Base-by-base conservation (phyloP, 345 rosid genomes). In the Lepidium sativum region DNA sequence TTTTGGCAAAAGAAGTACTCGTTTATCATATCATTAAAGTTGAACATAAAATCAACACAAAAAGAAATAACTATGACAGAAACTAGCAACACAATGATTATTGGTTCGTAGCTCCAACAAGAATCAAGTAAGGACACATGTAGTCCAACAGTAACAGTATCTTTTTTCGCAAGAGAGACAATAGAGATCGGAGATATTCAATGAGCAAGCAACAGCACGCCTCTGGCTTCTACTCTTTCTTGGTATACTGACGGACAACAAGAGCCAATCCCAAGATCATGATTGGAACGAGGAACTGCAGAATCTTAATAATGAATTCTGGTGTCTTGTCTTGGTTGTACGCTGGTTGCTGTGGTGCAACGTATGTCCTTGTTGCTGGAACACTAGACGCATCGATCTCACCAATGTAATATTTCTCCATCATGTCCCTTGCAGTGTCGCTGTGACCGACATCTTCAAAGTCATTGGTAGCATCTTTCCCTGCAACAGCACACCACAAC, bases 381-480 rank as follows among this genome's bases (percentile, higher is more conserved):
- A 88, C 78, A 2, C 75, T 84, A 3, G 88, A 70, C 21, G 79
- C 27, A 63, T 94, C 91, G 2, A 90, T 80, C 72, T 83, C 87
- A 5, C 96, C 99, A 13, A 92, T 83, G 79, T 54, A 80, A 71
- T 88, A 90, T 62, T 86, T 70, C 3, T 54, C 77, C 96, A 92
- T 78, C 84, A 81, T 84, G 6, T 83, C 97, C 65, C 97, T 78
- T 1, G 99, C 99, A 0, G 83, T 53, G 47, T 94, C 99, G 17
- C 99, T 94, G 84, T 94, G 99, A 13, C 99, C 99, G 1, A 86
- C 89, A 43, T 89, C 97, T 82, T 89, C 97, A 69, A 92, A 92
- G 56, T 92, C 98, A 54, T 86, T 81, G 0, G 96, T 86, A 8
- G 92, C 99, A 76, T 94, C 96, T 77, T 88, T 86, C 58, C 96